phyloP scores from a whole-genome alignment of 2,329 filamentous ascomycete genomes.

The Penicillium expansum region DNA sequence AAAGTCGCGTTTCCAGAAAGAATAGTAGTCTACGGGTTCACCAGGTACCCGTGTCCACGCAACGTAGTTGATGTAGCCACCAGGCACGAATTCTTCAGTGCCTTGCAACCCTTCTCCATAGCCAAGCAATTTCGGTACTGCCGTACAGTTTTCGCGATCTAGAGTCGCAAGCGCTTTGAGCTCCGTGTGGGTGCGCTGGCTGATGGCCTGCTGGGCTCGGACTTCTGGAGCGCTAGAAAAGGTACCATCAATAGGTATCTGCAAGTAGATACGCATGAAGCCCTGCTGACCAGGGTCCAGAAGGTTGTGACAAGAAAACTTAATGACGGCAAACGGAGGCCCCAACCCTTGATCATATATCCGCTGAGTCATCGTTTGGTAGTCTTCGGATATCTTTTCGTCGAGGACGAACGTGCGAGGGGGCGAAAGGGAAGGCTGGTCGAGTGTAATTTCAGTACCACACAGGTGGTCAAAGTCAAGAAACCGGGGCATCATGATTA shows the following conservation, averaged over 20 bases:
- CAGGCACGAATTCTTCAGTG: not conserved
- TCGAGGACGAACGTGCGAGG: not conserved
- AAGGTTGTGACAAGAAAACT: not conserved
- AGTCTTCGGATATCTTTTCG: not conserved
- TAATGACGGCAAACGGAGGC: not conserved
- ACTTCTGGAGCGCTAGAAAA: not conserved
- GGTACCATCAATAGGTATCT: slow-evolving; percentile 1
- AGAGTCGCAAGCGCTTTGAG: not conserved
- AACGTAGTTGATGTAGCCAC: not conserved
- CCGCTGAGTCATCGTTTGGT: not conserved
- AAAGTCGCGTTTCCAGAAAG: not conserved
- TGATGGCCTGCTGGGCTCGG: not conserved
- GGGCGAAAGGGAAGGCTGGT: not conserved
- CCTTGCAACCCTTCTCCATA: not conserved
- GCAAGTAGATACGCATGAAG: not conserved
- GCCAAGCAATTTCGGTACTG: not conserved
- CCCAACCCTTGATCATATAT: not conserved
- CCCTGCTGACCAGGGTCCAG: not conserved
- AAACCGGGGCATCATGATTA: not conserved
- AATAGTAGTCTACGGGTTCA: not conserved
- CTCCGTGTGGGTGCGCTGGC: not conserved
- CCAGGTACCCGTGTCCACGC: slow-evolving; percentile 1
- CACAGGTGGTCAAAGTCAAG: not conserved
- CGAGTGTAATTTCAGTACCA: not conserved
- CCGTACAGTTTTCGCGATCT: not conserved